Evolutionary conservation across 805 yeast species (phyloP).

Genomic region (Maudiozyma turicensis): DNA sequence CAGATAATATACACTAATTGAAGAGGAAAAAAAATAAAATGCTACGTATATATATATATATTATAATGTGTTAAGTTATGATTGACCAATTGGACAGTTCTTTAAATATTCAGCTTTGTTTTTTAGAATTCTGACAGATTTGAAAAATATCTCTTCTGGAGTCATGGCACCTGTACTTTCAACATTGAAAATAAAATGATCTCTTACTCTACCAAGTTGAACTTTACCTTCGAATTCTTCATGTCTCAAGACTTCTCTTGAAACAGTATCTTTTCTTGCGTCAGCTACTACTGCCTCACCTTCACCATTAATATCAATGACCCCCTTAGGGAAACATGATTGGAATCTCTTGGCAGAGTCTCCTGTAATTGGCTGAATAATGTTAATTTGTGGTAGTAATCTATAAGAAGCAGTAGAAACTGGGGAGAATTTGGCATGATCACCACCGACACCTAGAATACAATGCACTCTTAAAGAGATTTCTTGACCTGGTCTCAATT

Average conservation of each 20-base stretch:
- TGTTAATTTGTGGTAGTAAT: constrained; percentile 78
- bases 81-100: constrained; percentile 65
- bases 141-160: constrained; percentile 92
- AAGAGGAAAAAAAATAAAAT: not conserved
- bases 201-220: constrained; percentile 81
- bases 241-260: constrained; percentile 92
- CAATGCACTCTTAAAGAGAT: constrained; percentile 85
- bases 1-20: not conserved
- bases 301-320: constrained; percentile 57
- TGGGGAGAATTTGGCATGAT: constrained; percentile 96
- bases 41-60: too few relatives aligned
- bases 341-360: constrained; percentile 69
- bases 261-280: constrained; percentile 91
- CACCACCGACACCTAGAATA: constrained; percentile 82
- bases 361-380: constrained; percentile 65
- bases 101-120: constrained; percentile 76
- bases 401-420: constrained; percentile 95
- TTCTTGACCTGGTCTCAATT: constrained; percentile 95
- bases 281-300: constrained; percentile 77
- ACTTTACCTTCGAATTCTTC: constrained; percentile 84
- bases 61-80: constrained; percentile 4
- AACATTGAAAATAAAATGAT: constrained; percentile 88
- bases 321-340: constrained; percentile 90
- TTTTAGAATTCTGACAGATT: constrained; percentile 74
- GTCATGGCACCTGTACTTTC: constrained; percentile 96